phyloP scores from a whole-genome alignment of 108 stramenopile genomes.

The Bacterosira constricta region DNA sequence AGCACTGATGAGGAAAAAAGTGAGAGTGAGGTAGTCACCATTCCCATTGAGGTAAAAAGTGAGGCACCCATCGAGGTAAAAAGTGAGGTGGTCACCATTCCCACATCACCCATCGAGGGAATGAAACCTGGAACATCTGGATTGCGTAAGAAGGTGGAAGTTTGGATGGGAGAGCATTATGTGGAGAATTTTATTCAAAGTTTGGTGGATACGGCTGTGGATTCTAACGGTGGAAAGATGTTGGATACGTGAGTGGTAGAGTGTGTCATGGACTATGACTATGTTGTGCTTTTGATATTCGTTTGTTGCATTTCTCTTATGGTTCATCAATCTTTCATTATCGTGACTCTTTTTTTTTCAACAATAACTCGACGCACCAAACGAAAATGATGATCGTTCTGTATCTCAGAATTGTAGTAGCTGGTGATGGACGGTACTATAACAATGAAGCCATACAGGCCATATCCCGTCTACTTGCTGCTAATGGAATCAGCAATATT shows the following conservation, averaged over 20 bases:
- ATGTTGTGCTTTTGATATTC: neutral
- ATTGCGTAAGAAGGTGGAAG: slow-evolving; percentile 93
- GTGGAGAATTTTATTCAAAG: slow-evolving; percentile 98
- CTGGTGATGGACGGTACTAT: slow-evolving; percentile 93
- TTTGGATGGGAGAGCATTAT: slow-evolving; percentile 87
- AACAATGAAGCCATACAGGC: slow-evolving; percentile 94
- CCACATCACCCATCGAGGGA: slow-evolving; percentile 79
- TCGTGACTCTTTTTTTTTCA: no score
- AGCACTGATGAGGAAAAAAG: neutral
- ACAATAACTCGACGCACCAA: neutral
- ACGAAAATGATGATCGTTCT: neutral
- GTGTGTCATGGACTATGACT: slow-evolving; percentile 1
- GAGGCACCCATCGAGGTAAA: slow-evolving; percentile 74
- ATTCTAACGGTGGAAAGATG: slow-evolving; percentile 73
- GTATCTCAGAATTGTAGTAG: slow-evolving; percentile 78
- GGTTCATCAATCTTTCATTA: no score
- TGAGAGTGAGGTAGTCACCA: neutral
- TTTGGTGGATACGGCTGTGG: slow-evolving; percentile 84
- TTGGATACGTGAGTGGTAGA: slow-evolving; percentile 91
- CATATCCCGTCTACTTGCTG: slow-evolving; percentile 89
- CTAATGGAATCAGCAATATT: slow-evolving; percentile 87
- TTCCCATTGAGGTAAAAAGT: no score
- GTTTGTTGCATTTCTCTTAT: neutral
- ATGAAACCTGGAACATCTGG: slow-evolving; percentile 96
- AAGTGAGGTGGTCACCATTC: slow-evolving; percentile 11